These are phyloP conservation scores for Aureobasidium pullulans DNA, from an alignment of 2,329 filamentous ascomycete species.

Conservation along the genomic window DNA sequence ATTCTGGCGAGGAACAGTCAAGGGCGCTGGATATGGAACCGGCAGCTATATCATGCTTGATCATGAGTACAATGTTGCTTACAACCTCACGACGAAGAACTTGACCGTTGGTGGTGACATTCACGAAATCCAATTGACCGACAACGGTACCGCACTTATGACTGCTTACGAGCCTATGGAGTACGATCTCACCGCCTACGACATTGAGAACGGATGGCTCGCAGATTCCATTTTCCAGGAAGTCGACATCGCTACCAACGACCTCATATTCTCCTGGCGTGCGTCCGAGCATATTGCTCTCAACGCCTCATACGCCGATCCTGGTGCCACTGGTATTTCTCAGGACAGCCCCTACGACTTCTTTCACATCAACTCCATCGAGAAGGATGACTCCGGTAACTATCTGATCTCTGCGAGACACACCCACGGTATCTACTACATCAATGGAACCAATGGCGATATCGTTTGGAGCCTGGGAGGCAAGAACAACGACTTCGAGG, in stretches of 20 bases:
- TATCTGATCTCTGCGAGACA: slow-evolving; percentile 43
- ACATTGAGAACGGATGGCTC: slow-evolving; percentile 31
- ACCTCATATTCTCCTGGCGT: slow-evolving; percentile 35
- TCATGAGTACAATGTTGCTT: slow-evolving; percentile 25
- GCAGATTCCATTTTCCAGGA: slow-evolving; percentile 40
- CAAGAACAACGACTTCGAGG: slow-evolving; percentile 36
- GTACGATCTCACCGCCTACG: slow-evolving; percentile 23
- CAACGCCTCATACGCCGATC: slow-evolving; percentile 23
- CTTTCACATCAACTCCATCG: slow-evolving; percentile 49
- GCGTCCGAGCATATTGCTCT: slow-evolving; percentile 30
- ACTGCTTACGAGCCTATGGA: slow-evolving; percentile 34
- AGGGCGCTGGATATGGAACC: slow-evolving; percentile 27
- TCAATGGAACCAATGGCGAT: slow-evolving; percentile 37
- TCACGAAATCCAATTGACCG: slow-evolving; percentile 38
- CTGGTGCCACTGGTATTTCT: slow-evolving; percentile 34
- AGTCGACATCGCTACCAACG: slow-evolving; percentile 33
- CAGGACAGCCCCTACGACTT: slow-evolving; percentile 32
- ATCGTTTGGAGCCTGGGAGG: slow-evolving; percentile 48
- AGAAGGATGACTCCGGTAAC: slow-evolving; percentile 41
- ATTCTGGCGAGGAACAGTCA: slow-evolving; percentile 35
- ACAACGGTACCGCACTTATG: slow-evolving; percentile 35
- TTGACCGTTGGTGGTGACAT: slow-evolving; percentile 33
- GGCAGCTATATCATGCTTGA: slow-evolving; percentile 30
- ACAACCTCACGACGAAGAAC: slow-evolving; percentile 25
- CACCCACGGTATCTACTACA: slow-evolving; percentile 36